These are phyloP conservation scores for Venturia asperata DNA, from an alignment of 2,329 filamentous ascomycete genomes.

Conservation along the genomic window DNA sequence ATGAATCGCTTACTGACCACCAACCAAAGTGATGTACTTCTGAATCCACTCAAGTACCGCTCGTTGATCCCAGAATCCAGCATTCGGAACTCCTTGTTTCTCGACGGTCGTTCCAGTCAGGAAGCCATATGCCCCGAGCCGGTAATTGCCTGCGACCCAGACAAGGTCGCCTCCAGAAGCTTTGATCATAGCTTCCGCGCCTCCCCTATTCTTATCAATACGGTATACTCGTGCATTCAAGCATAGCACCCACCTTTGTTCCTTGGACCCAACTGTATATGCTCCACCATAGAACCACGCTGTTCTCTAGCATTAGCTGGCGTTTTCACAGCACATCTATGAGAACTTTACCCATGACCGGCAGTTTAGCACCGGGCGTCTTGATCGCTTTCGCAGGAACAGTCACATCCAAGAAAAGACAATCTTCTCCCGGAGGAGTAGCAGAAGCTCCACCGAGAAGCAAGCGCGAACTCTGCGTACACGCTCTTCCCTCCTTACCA, in stretches of 20 bases:
- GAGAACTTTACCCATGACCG: conserved; percentile 7
- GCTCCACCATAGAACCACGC: conserved; percentile 17
- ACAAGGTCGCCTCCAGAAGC: conserved; percentile 36
- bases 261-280: conserved; percentile 6
- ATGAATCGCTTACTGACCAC: conserved; percentile 21
- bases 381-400: conserved; percentile 37
- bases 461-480: conserved; percentile 6
- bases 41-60: conserved; percentile 45
- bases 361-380: background rate
- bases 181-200: conserved; percentile 10
- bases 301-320: background rate
- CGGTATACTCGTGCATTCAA: background rate
- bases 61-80: conserved; percentile 35
- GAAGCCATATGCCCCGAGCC: conserved; percentile 39
- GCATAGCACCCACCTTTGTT: background rate
- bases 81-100: conserved; percentile 38
- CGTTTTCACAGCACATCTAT: background rate
- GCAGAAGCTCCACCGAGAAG: background rate
- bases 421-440: conserved; percentile 35
- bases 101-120: conserved; percentile 42
- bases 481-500: background rate
- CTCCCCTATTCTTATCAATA: background rate
- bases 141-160: conserved; percentile 44
- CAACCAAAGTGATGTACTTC: conserved; percentile 40
- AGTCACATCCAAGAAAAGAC: conserved; percentile 45